These are phyloP conservation scores for Madurella fahalii DNA, from an alignment of 2,329 filamentous ascomycete species.

Conservation along the genomic window DNA sequence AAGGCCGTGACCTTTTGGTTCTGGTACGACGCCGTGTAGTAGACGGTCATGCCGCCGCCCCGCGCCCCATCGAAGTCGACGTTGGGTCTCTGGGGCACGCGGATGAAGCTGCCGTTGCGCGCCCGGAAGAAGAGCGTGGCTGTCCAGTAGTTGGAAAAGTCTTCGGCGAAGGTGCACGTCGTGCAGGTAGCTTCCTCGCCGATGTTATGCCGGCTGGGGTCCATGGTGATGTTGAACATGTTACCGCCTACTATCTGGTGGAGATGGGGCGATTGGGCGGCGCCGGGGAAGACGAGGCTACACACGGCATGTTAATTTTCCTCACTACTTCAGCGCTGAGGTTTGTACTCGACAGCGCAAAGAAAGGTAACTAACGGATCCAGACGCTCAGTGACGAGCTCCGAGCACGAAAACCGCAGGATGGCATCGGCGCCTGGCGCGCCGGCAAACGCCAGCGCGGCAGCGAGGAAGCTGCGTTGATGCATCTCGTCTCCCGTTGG, in stretches of 20 bases:
- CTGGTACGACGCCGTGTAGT: slow-evolving; percentile 13
- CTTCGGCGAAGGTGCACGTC: slow-evolving; percentile 18
- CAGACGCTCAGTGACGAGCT: slow-evolving; percentile 21
- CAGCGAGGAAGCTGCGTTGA: slow-evolving; percentile 10
- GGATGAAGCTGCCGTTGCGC: slow-evolving; percentile 18
- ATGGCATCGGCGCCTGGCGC: slow-evolving; percentile 14
- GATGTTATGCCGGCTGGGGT: slow-evolving; percentile 17
- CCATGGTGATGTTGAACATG: slow-evolving; percentile 22
- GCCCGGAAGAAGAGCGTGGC: slow-evolving; percentile 20
- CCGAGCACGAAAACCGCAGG: slow-evolving; percentile 20
- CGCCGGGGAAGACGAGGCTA: slow-evolving; percentile 20
- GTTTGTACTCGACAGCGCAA: neutral
- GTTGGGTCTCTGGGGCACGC: slow-evolving; percentile 17
- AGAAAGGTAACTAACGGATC: slow-evolving; percentile 12
- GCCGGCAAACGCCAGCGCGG: slow-evolving; percentile 11
- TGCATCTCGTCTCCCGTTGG: slow-evolving; percentile 9
- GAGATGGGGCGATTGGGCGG: slow-evolving; percentile 16
- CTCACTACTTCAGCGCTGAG: neutral
- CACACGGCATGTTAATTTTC: neutral
- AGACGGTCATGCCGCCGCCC: slow-evolving; percentile 19
- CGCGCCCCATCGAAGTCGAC: slow-evolving; percentile 16
- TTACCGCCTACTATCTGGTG: slow-evolving; percentile 20
- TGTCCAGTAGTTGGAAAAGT: slow-evolving; percentile 22
- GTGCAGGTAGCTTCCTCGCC: slow-evolving; percentile 18
- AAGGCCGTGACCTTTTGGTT: slow-evolving; percentile 13